Evolutionary conservation across 805 yeast species (phyloP), one percentile per base, ranked within the genome.

Genomic region (Wickerhamomyces tratensis): DNA sequence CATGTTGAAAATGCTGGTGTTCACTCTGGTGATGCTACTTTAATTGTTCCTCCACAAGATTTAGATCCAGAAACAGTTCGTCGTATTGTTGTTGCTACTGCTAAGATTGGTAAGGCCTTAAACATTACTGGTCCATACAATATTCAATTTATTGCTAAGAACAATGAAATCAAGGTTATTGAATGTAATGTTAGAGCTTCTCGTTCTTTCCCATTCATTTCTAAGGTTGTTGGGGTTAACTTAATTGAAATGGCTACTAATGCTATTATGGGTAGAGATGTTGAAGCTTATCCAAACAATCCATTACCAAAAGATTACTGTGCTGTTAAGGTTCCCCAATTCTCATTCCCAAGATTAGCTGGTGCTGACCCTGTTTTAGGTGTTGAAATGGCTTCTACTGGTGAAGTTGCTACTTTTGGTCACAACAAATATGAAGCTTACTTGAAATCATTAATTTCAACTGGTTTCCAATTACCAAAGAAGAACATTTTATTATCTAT

Each of bases 1-100:
- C 98, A 91, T 63, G 96, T 93, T 51, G 98, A 91, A 70, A 91
- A 91, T 61, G 98, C 98, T 27, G 98, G 98, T 77, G 96, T 91
- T 37, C 98, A 91, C 67, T 91, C 98, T 41, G 98, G 98, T 74
- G 98, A 91, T 67, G 98, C 98, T 47, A 93, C 98, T 39, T 70
- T 91, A 58, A 85, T 91, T 63, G 94, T 91, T 45, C 98, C 98
- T 43, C 96, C 97, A 41, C 97, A 91, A 69, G 95, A 86, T 60
- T 75, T 93, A 55, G 91, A 83, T 51, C 86, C 87, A 46, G 96
- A 86, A 68, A 87, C 96, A 38, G 95, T 91, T 42, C 69, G 75
- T 49, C 77, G 97, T 66, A 87, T 93, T 58, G 96, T 86, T 41
- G 93, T 77, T 51, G 96, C 96, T 38, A 88, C 98, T 40, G 95